Base-by-base conservation (phyloP, 108 stramenopile species). In the Fistulifera solaris region DNA sequence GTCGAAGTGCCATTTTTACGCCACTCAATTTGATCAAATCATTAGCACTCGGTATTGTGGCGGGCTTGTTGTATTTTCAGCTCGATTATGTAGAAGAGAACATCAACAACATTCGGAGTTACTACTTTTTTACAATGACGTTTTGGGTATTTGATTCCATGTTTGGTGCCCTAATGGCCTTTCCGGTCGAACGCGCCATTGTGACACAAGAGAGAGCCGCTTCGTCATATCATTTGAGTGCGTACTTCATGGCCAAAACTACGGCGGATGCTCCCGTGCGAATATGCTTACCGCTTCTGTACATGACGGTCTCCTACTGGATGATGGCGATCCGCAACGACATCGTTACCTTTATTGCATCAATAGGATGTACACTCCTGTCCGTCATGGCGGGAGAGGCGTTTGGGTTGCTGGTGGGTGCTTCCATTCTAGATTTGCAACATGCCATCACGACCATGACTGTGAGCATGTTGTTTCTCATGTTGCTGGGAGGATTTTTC, bases 171-270 rank as follows among this genome's bases (percentile, higher is more conserved):
- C 54, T 80, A 31, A 75, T 80, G 76, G 62, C 79, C 0, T 89
- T 89, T 56, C 88, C 88, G 6, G 49, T 61, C 18, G 68, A 71
- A 72, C 58, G 81, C 15, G 48, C 57, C n/a, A 74, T 89, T 14
- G 81, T 89, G 43, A 56, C 83, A 52, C 77, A 83, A 53, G 88
- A 89, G 48, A 51, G 84, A 16, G 54, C 73, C 19, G 64, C 67
- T 56, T 81, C 72, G 21, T 61, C 73, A 22, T 89, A 85, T 43
- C 70, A 60, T 18, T 61, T 89, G 7, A 73, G 76, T 45, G 80
- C 84, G 0, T 89, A 89, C 58, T 85, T 89, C 56, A 43, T 84
- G 54, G 78, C 79, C 45, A 85, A 85, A 42, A 81, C 83, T 0
- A 72, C 72, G 7, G 73, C 65, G 38, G 77, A 85, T 53, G 69